Conservation (phyloP, 2,329 filamentous ascomycete genomes). For the Ophiostoma angusticollis region DNA sequence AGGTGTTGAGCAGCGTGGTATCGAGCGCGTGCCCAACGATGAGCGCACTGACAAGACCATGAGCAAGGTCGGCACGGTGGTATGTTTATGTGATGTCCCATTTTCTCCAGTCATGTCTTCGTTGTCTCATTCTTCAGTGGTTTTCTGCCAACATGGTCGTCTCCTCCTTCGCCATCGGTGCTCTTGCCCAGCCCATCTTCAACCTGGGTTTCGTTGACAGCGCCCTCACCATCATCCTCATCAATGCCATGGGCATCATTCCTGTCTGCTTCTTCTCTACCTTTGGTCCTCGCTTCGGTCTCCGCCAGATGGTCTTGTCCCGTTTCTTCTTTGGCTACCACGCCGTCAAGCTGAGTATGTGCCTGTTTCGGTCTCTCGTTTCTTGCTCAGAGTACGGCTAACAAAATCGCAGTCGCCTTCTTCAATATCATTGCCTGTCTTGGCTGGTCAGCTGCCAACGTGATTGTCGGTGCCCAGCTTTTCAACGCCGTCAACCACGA, state of each 20-base stretch:
- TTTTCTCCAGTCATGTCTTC: neutral
- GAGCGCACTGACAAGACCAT: slow-evolving; percentile 54
- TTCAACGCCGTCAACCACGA: slow-evolving; percentile 58
- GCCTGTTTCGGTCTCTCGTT: neutral
- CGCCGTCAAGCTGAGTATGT: slow-evolving; percentile 52
- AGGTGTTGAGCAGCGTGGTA: slow-evolving; percentile 60
- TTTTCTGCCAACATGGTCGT: slow-evolving; percentile 68
- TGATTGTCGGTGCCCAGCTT: slow-evolving; percentile 67
- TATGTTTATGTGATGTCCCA: slow-evolving; percentile 33
- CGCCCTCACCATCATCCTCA: slow-evolving; percentile 57
- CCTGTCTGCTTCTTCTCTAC: slow-evolving; percentile 44
- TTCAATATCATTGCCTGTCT: slow-evolving; percentile 60
- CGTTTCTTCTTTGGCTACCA: slow-evolving; percentile 47
- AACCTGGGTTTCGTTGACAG: slow-evolving; percentile 60
- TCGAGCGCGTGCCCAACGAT: slow-evolving; percentile 59
- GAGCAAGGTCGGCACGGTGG: slow-evolving; percentile 58
- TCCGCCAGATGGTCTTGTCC: slow-evolving; percentile 48
- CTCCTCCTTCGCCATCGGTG: slow-evolving; percentile 62
- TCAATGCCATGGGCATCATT: slow-evolving; percentile 54
- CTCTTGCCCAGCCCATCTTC: slow-evolving; percentile 56
- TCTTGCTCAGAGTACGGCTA: neutral
- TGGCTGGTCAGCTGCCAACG: slow-evolving; percentile 66
- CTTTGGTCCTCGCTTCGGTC: slow-evolving; percentile 42
- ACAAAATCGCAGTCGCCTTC: slow-evolving; percentile 40
- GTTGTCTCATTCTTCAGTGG: slow-evolving; percentile 38